A percentile compares a stretch with the other conserved stretches of the same genome.
Conservation (phyloP, 345 rosid species). For the Eucalyptus erythrocorys region DNA sequence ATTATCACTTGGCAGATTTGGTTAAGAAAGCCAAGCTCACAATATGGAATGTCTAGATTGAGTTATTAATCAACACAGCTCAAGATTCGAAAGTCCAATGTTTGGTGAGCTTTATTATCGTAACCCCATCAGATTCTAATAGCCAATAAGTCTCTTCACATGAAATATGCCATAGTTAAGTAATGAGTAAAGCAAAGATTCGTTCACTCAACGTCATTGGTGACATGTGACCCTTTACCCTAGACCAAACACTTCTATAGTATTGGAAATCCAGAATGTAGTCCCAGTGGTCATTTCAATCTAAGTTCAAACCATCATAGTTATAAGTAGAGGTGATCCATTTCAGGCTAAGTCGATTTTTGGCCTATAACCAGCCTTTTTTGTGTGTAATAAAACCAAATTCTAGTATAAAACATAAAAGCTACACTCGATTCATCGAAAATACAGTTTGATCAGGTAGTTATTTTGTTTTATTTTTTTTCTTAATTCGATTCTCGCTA, state of each 20-base stretch:
- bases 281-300: not conserved
- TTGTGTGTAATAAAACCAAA: not conserved
- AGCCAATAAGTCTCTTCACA: not conserved
- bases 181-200: not conserved
- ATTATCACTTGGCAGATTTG: not conserved
- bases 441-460: not conserved
- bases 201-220: fast-evolving
- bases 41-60: not conserved
- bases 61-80: not conserved
- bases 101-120: not conserved
- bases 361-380: not conserved
- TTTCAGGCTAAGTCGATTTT: fast-evolving
- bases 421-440: not conserved
- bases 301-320: not conserved
- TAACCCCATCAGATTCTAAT: not conserved
- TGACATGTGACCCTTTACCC: not conserved
- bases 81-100: fast-evolving
- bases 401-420: not conserved
- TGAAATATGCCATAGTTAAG: fast-evolving
- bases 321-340: fast-evolving
- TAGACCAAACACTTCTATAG: not conserved
- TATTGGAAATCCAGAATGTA: not conserved
- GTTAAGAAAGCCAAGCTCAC: not conserved
- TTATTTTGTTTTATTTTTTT: not conserved
- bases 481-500: not conserved